Evolutionary conservation across 495 filamentous ascomycete species (phyloP), one percentile per base, ranked within the genome.

Genomic region (Talaromyces borbonicus): DNA sequence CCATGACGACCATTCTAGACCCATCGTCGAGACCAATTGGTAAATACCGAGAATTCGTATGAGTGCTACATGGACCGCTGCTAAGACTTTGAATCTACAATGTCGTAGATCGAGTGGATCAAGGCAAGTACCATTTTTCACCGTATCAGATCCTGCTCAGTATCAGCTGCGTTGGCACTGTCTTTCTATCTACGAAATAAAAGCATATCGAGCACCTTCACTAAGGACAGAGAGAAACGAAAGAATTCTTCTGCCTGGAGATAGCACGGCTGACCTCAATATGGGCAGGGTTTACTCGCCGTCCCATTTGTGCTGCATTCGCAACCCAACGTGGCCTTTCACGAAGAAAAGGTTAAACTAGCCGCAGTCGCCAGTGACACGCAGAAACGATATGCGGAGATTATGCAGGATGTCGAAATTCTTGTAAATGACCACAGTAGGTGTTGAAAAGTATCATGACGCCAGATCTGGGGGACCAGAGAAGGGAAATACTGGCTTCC

Each of bases 231-330:
- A 38, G 11, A 15, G 16, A 38, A 0, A 19, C 15, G n/a, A 2
- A 15, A 4, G 22, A 25, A 26, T 19, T 50, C 43, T 46, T 45
- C 43, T 46, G 43, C 43, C 43, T 46, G 43, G 1, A 6, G 11
- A 46, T 15, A 27, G 24, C 24, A 8, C 1, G 12, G 5, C 2
- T 41, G 12, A 9, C 19, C 25, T 23, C 37, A 6, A 11, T 1
- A 18, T 41, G 15, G n/a, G n/a, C 14, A 93, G 70, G 92, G 89
- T 24, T 74, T 98, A 1, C 72, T 98, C 2, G 93, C 93, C 1
- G 90, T 97, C 0, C 93, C 93, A 0, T 99, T 99, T 58, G 90
- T 99, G 40, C 77, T 99, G 38, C 88, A 95, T 60, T 95, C 89
- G 8, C 88, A 96, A 61, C 93, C 93, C 5, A 90, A 87, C 1